Evolutionary conservation across 2,329 filamentous ascomycete genomes (phyloP).

Genomic region (Phialophora macrospora): DNA sequence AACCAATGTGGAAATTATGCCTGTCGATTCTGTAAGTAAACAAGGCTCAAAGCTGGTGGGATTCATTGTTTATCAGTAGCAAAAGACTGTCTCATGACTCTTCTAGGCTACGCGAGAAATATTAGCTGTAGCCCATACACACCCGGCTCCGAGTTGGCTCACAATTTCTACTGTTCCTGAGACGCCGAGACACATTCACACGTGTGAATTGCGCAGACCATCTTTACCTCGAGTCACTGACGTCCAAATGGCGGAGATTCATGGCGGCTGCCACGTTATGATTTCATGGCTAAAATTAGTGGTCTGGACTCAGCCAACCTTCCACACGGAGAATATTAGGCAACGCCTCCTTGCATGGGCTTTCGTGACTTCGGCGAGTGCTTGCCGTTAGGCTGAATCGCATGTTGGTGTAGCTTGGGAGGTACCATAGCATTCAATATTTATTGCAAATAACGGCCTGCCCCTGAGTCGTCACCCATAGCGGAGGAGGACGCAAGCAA

Average conservation of each 20-base stretch:
- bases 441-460: not conserved
- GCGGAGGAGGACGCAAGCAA: not conserved
- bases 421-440: not conserved
- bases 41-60: not conserved
- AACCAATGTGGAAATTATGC: not conserved
- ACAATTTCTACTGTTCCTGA: not conserved
- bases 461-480: not conserved
- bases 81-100: not conserved
- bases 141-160: no score
- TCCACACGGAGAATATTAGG: constrained; percentile 5
- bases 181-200: not conserved
- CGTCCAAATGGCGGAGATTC: not conserved
- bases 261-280: not conserved
- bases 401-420: not conserved
- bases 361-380: constrained; percentile 2
- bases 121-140: not conserved
- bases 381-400: not conserved
- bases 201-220: not conserved
- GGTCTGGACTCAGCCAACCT: not conserved
- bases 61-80: not conserved
- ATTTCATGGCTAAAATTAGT: not conserved
- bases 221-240: not conserved
- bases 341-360: not conserved
- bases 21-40: not conserved
- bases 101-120: not conserved